Conservation (phyloP, 805 yeast species). For the Ogataea salicorniae region DNA sequence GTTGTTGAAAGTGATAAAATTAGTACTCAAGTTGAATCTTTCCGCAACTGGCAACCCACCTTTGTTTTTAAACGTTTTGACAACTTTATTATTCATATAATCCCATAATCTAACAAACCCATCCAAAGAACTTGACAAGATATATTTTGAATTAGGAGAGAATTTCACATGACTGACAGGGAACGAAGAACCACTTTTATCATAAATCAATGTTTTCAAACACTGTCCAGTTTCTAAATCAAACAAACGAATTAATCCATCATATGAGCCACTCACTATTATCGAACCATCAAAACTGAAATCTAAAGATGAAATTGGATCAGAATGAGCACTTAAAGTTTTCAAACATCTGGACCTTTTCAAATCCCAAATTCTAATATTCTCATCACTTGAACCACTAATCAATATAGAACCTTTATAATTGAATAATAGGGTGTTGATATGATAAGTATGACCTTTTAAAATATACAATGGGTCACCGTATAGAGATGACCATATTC, state of each 20-base stretch:
- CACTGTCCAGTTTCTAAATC: slow-evolving; percentile 90
- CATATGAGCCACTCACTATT: slow-evolving; percentile 81
- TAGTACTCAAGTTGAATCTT: slow-evolving; percentile 48
- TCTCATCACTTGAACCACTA: slow-evolving; percentile 86
- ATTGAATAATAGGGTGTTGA: slow-evolving; percentile 65
- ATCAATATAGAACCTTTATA: slow-evolving; percentile 72
- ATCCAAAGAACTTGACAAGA: slow-evolving; percentile 75
- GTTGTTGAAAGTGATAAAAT: slow-evolving; percentile 38
- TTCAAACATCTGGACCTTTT: slow-evolving; percentile 62
- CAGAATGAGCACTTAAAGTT: slow-evolving; percentile 88
- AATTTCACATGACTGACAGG: slow-evolving; percentile 73
- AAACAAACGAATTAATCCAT: slow-evolving; percentile 84
- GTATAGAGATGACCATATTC: slow-evolving; percentile 60
- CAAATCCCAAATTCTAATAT: slow-evolving; percentile 86
- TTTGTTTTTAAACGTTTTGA: slow-evolving; percentile 49
- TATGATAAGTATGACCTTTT: slow-evolving; percentile 81
- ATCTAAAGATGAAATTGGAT: slow-evolving; percentile 75
- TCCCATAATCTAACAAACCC: slow-evolving; percentile 83
- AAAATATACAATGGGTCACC: slow-evolving; percentile 49
- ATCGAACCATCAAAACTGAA: slow-evolving; percentile 76
- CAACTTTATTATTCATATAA: slow-evolving; percentile 72
- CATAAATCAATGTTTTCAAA: slow-evolving; percentile 80
- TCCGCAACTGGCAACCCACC: slow-evolving; percentile 36
- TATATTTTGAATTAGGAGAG: slow-evolving; percentile 75
- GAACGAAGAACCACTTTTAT: slow-evolving; percentile 63